A percentile compares a stretch with the other conserved stretches of the same genome.
Evolutionary conservation across 1,284 basidiomycete species (phyloP).

Genomic region (Cryptococcus deneoformans): DNA sequence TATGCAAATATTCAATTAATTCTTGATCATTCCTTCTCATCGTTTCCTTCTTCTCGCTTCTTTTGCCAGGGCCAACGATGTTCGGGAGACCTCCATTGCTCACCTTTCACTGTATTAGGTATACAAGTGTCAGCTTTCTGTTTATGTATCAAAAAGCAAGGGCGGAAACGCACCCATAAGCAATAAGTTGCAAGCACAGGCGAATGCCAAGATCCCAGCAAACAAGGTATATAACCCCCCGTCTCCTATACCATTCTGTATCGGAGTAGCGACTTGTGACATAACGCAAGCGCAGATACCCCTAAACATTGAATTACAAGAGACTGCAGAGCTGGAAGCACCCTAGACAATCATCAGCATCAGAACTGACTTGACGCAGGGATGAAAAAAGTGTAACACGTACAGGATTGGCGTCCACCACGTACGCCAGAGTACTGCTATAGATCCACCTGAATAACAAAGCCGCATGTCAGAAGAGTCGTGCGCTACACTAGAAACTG

Average conservation of each 20-base stretch:
- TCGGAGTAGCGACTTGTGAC: slow-evolving; percentile 45
- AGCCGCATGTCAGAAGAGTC: slow-evolving; percentile 8
- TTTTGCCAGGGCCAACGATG: slow-evolving; percentile 16
- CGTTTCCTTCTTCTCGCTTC: background rate
- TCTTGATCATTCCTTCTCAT: background rate
- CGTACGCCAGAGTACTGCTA: slow-evolving; percentile 55
- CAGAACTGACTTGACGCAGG: background rate
- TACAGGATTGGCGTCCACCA: slow-evolving; percentile 61
- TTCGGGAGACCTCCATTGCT: slow-evolving; percentile 20
- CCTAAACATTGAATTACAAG: slow-evolving; percentile 44
- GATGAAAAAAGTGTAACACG: slow-evolving; percentile 2
- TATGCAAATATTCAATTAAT: too few relatives aligned
- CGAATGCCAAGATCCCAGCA: slow-evolving; percentile 59
- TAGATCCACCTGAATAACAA: slow-evolving; percentile 29
- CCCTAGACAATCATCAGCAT: slow-evolving; percentile 11
- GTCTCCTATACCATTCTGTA: slow-evolving; percentile 57
- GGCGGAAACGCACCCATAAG: slow-evolving; percentile 9
- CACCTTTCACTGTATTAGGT: slow-evolving; percentile 18
- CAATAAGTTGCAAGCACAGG: slow-evolving; percentile 14
- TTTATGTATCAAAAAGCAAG: background rate
- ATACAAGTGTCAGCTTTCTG: background rate
- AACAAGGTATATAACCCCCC: slow-evolving; percentile 75
- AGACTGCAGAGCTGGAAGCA: slow-evolving; percentile 38
- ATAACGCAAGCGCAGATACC: slow-evolving; percentile 43
- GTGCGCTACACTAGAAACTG: slow-evolving; percentile 54